Evolutionary conservation across 805 yeast species (phyloP), one percentile per base, ranked within the genome.

Genomic region (Ogataea chonburiensis): DNA sequence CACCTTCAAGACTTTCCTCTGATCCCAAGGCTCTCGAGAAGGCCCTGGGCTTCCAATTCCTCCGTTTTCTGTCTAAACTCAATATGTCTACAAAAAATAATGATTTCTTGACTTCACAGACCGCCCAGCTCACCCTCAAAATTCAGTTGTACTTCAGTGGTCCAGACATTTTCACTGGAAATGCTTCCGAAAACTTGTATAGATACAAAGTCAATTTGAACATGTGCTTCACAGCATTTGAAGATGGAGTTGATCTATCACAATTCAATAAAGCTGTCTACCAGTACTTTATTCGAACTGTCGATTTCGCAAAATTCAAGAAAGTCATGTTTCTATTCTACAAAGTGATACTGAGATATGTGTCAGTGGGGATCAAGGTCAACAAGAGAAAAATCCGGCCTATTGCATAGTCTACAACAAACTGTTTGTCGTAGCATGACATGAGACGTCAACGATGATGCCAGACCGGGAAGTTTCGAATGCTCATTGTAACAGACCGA

Each of bases 251-350:
- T 10, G 18, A 31, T 19, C 14, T 44, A 15, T 15, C 40, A 3
- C 24, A 23, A 8, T 45, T 47, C 20, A 34, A 47, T 28, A n/a
- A 10, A 2, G 15, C 40, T 1, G 31, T 47, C 29, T 25, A 34
- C 25, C 17, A 33, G 6, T 39, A 28, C 30, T 31, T 45, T 12
- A 14, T 36, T 20, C 21, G 24, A 18, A 39, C 24, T 18, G 23
- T 34, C 17, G 39, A 37, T 10, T 19, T 45, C 15, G 18, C 26
- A 12, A 31, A 24, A 8, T 38, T 42, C 20, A 36, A 28, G 16
- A 17, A 20, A 19, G 12, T 35, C 22, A 28, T 32, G 5, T 27
- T 18, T 17, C 6, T 23, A 9, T 16, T 28, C 7, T 26, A 35
- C 18, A 38, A 35, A 5, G 15, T 36, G 9, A 9, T 32, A 3